phyloP scores from a whole-genome alignment of 352 stramenopile species.

The Phytophthora citrophthora region DNA sequence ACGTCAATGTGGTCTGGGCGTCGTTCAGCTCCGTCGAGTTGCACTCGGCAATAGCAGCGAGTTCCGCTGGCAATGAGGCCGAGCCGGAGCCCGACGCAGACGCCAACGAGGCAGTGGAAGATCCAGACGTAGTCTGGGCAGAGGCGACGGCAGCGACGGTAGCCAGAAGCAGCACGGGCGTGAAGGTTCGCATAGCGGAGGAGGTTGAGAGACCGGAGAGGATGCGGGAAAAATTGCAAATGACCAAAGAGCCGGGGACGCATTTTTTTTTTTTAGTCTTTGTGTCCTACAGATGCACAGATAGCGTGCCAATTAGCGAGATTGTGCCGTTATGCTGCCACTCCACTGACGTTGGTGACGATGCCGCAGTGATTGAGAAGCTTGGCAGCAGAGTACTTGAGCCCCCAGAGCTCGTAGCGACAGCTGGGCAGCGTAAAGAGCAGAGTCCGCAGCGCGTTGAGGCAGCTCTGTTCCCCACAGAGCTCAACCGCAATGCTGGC shows the following conservation, averaged over 20 bases:
- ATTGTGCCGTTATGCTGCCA: background rate
- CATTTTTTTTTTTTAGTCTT: slow-evolving; percentile 18
- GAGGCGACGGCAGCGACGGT: slow-evolving; percentile 15
- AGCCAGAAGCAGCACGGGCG: slow-evolving; percentile 26
- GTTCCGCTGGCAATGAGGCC: slow-evolving; percentile 34
- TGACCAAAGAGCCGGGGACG: slow-evolving; percentile 9
- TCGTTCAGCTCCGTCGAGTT: slow-evolving; percentile 49
- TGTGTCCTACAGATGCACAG: slow-evolving; percentile 8
- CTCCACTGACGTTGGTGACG: slow-evolving; percentile 37
- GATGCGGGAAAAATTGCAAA: slow-evolving; percentile 15
- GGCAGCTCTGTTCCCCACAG: slow-evolving; percentile 45
- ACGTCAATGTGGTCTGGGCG: slow-evolving; percentile 41
- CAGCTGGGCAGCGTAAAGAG: slow-evolving; percentile 59
- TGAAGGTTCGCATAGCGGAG: slow-evolving; percentile 27
- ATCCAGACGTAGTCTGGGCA: slow-evolving; percentile 21
- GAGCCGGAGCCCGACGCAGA: slow-evolving; percentile 25
- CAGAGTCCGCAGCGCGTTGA: slow-evolving; percentile 47
- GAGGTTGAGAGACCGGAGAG: no score
- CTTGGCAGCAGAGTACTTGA: slow-evolving; percentile 36
- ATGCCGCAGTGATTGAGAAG: slow-evolving; percentile 56
- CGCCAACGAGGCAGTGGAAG: slow-evolving; percentile 15
- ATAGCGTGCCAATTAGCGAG: slow-evolving; percentile 8
- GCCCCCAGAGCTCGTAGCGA: slow-evolving; percentile 49
- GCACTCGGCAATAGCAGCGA: slow-evolving; percentile 53
- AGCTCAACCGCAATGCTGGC: slow-evolving; percentile 36